These are phyloP conservation scores for Plenodomus biglobosus DNA, from an alignment of 2,329 filamentous ascomycete genomes.

Conservation along the genomic window DNA sequence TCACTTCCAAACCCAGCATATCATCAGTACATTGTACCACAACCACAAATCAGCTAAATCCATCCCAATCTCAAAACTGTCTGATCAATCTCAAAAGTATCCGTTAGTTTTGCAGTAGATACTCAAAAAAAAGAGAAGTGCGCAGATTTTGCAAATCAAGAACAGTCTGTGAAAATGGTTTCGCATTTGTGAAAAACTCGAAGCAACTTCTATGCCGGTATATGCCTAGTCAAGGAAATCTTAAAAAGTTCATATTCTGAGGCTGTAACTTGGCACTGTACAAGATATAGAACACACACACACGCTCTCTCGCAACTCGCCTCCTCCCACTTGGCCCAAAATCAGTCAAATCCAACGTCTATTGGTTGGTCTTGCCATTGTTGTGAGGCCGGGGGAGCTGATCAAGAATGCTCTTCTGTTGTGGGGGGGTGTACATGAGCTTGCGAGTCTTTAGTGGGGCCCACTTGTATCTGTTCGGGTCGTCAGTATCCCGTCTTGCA, in stretches of 20 bases:
- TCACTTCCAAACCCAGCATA: too few relatives aligned
- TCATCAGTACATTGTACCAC: too few relatives aligned
- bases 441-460: conserved; percentile 92
- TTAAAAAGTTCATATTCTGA: conserved; percentile 38
- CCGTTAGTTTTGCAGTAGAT: too few relatives aligned
- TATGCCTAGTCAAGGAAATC: conserved; percentile 31
- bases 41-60: too few relatives aligned
- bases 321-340: conserved; percentile 22
- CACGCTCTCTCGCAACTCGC: conserved; percentile 32
- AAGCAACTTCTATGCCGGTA: conserved; percentile 26
- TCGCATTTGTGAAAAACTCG: conserved; percentile 10
- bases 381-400: conserved; percentile 37
- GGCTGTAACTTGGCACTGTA: conserved; percentile 43
- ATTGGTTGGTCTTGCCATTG: conserved; percentile 39
- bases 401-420: conserved; percentile 33
- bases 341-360: conserved; percentile 18
- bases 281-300: conserved; percentile 45
- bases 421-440: conserved; percentile 80
- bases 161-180: background rate
- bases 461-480: conserved; percentile 79
- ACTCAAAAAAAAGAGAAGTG: too few relatives aligned
- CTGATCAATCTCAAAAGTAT: too few relatives aligned
- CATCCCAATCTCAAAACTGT: too few relatives aligned
- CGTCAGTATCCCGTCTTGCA: conserved; percentile 28
- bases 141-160: too few relatives aligned